phyloP scores from a whole-genome alignment of 2,329 filamentous ascomycete genomes.

The Dactylonectria macrodidyma region DNA sequence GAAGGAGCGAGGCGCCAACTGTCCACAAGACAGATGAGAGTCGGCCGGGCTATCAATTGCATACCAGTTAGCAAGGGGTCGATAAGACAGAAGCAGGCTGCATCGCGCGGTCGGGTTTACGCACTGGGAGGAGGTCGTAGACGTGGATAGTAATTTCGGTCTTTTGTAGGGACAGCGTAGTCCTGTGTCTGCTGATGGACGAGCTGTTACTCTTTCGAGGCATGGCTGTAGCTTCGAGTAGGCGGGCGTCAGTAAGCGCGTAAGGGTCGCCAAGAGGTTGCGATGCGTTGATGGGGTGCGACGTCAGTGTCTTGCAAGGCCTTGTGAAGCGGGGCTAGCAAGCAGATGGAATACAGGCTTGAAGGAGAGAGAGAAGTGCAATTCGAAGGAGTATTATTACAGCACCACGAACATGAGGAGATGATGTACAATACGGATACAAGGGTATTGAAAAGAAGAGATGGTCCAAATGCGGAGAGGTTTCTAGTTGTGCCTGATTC shows the following conservation, averaged over 20 bases:
- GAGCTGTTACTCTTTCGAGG: constrained; percentile 48
- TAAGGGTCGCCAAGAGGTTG: constrained; percentile 32
- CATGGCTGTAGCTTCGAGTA: constrained; percentile 40
- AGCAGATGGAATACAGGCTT: constrained; percentile 26
- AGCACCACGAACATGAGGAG: constrained; percentile 4
- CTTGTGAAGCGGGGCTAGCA: constrained; percentile 38
- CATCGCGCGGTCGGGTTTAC: constrained; percentile 38
- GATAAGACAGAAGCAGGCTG: constrained; percentile 17
- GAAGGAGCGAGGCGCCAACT: constrained; percentile 82
- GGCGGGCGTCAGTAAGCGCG: constrained; percentile 13
- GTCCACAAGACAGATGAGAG: constrained; percentile 85
- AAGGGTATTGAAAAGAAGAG: constrained; percentile 7
- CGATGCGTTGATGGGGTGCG: constrained; percentile 29
- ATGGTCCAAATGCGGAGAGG: constrained; percentile 13
- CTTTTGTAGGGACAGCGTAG: constrained; percentile 78
- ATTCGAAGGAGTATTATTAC: constrained; percentile 23
- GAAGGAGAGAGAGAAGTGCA: neutral
- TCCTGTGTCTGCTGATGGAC: constrained; percentile 66
- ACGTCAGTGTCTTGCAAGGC: constrained; percentile 43
- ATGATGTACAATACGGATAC: constrained; percentile 17
- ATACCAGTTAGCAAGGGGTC: constrained; percentile 29
- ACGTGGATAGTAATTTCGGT: constrained; percentile 84
- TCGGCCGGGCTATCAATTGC: constrained; percentile 72
- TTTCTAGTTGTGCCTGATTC: constrained; percentile 21
- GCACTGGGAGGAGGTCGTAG: constrained; percentile 82